Evolutionary conservation across 257 asterid genomes (phyloP).

Genomic region (Nicotiana paniculata): DNA sequence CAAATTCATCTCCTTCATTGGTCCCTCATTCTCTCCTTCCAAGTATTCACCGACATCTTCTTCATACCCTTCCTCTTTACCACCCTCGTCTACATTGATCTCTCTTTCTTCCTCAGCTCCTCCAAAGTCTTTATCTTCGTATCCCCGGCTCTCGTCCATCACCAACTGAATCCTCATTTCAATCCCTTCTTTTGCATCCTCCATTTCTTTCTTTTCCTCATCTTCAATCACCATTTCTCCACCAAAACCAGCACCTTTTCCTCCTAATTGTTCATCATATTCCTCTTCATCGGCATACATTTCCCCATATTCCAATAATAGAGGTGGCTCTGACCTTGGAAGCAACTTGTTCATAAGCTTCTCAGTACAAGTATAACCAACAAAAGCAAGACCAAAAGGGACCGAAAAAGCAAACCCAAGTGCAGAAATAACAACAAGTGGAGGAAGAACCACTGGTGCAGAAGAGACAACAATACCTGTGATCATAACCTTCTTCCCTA

Average conservation of each 20-base stretch:
- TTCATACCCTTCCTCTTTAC: neutral
- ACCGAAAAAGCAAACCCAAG: conserved; percentile 51
- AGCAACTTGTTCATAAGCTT: conserved; percentile 61
- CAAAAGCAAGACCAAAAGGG: conserved; percentile 53
- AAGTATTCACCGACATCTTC: neutral
- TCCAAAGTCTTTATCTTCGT: neutral
- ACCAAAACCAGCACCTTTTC: neutral
- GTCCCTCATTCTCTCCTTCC: neutral
- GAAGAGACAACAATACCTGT: conserved; percentile 60
- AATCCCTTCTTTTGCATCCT: conserved; percentile 8
- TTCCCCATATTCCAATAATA: conserved; percentile 15
- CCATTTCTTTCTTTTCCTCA: conserved; percentile 12
- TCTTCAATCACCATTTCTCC: neutral
- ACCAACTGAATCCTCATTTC: conserved; percentile 24
- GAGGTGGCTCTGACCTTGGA: conserved; percentile 21
- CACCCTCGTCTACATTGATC: conserved; percentile 4
- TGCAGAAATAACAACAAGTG: conserved; percentile 45
- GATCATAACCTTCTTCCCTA: conserved; percentile 52
- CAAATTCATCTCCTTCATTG: neutral
- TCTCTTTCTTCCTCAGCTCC: neutral
- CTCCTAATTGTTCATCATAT: conserved; percentile 1
- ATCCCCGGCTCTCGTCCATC: conserved; percentile 2
- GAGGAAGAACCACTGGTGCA: conserved; percentile 66
- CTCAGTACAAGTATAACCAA: conserved; percentile 59
- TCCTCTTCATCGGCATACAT: neutral